A percentile compares a stretch with the other conserved stretches of the same genome.
Evolutionary conservation across 306 rosid genomes (phyloP).

Genomic region (Glycine tomentella): DNA sequence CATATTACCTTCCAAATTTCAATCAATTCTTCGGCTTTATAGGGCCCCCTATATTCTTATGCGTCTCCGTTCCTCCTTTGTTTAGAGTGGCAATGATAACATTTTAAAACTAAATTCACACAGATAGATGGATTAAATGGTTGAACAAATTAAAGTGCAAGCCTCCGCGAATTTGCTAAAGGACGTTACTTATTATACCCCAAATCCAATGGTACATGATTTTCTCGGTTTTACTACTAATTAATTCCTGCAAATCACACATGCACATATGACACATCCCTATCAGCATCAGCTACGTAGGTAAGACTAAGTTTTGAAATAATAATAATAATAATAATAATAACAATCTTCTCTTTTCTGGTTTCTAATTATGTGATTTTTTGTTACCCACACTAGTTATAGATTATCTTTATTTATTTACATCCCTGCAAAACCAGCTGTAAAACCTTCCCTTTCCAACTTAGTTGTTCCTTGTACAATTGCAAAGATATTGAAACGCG

Average conservation of each 20-base stretch:
- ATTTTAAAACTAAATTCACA: conserved; percentile 3
- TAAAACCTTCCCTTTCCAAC: conserved; percentile 28
- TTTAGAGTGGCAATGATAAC: conserved; percentile 18
- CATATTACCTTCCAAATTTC: conserved; percentile 37
- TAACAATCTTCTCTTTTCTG: background rate
- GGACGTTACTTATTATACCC: background rate
- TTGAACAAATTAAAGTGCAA: conserved; percentile 25
- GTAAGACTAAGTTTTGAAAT: conserved; percentile 10
- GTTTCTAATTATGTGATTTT: conserved; percentile 15
- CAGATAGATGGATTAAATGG: background rate
- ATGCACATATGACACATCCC: conserved; percentile 52
- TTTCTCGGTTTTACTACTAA: conserved; percentile 21
- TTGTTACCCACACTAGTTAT: conserved; percentile 2
- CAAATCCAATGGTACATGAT: conserved; percentile 43
- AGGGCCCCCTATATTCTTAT: background rate
- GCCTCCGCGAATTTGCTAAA: background rate
- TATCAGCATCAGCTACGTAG: conserved; percentile 34
- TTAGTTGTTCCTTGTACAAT: conserved; percentile 44
- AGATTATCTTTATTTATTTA: background rate
- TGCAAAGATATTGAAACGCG: conserved; percentile 6
- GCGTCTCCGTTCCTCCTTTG: background rate
- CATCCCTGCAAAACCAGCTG: conserved; percentile 43
- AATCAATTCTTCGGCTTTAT: background rate
- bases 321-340: background rate
- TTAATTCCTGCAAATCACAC: conserved; percentile 50